Evolutionary conservation across 73 alveolate genomes (phyloP), one percentile per base, ranked within the genome.

Genomic region (Stentor roeselii): DNA sequence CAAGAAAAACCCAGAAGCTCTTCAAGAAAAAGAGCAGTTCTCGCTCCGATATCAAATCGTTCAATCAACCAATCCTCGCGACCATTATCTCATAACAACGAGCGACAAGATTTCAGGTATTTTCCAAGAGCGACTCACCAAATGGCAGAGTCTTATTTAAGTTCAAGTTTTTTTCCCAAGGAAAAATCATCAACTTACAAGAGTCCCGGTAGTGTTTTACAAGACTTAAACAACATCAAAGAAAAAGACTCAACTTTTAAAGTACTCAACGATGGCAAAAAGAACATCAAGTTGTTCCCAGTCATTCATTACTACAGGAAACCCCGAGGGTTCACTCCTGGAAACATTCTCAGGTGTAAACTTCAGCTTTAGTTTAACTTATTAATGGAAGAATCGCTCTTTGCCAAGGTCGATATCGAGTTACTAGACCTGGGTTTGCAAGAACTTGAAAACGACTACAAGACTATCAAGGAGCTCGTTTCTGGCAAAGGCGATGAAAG

Each of bases 401-500:
- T 67, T 32, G 41, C 11, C n/a, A 67, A 67, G 37, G 21, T 15
- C 14, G 80, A 67, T 11, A 67, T 67, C 34, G 80, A 67, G 34
- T 30, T 67, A 21, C 27, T 67, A 1, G 80, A 67, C 80, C 27
- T n/a, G 15, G 41, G 41, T 0, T 67, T 67, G 21, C 41, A 67
- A 67, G 80, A 67, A 67, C 15, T 67, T 0, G 80, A 67, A 67
- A 32, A 67, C n/a, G 37, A 67, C 34, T 67, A 21, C 80, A 67
- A 21, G 11, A 11, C 11, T 34, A 40, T 67, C 80, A 21, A 32
- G 41, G 80, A 67, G 27, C 37, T 67, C 37, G 34, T 67, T 34
- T n/a, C 27, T 21, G 41, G n/a, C 1, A 67, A 67, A 67, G 14
- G 42, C 11, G 80, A 67, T 2, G 80, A 67, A 67, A 67, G 80